phyloP scores from a whole-genome alignment of 257 asterid species.

The Solanum tarapatanum region DNA sequence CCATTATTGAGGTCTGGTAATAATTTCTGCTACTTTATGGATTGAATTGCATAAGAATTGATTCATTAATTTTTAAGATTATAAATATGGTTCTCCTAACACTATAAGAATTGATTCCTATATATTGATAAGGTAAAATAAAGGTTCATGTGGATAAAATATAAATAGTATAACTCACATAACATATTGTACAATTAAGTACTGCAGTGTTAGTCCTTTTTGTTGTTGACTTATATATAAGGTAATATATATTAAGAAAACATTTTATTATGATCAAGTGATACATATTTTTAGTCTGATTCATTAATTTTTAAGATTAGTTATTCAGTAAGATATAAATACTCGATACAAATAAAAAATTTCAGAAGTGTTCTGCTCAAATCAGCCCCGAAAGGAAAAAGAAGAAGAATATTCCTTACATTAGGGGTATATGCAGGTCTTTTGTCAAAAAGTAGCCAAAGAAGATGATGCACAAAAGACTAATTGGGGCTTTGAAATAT shows the following conservation, averaged over 20 bases:
- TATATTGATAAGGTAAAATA: too few relatives aligned
- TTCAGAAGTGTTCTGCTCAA: background rate
- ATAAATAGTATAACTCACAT: too few relatives aligned
- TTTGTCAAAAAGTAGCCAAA: slow-evolving; percentile 18
- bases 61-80: too few relatives aligned
- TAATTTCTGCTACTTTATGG: too few relatives aligned
- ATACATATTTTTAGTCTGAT: background rate
- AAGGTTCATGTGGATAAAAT: too few relatives aligned
- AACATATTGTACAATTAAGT: too few relatives aligned
- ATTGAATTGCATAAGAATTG: too few relatives aligned
- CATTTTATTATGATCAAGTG: background rate
- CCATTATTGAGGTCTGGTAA: too few relatives aligned
- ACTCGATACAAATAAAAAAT: background rate
- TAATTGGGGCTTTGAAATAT: background rate
- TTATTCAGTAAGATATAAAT: background rate
- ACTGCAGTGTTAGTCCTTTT: too few relatives aligned
- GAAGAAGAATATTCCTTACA: background rate
- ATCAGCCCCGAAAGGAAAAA: background rate
- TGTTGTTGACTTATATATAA: too few relatives aligned
- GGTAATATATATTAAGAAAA: background rate
- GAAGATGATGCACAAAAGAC: background rate
- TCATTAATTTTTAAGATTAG: background rate
- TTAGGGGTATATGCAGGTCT: slow-evolving; percentile 12
- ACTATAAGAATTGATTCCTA: too few relatives aligned
- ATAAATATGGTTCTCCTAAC: too few relatives aligned